Base-by-base conservation (phyloP, 345 rosid genomes). In the Syzygium grande region DNA sequence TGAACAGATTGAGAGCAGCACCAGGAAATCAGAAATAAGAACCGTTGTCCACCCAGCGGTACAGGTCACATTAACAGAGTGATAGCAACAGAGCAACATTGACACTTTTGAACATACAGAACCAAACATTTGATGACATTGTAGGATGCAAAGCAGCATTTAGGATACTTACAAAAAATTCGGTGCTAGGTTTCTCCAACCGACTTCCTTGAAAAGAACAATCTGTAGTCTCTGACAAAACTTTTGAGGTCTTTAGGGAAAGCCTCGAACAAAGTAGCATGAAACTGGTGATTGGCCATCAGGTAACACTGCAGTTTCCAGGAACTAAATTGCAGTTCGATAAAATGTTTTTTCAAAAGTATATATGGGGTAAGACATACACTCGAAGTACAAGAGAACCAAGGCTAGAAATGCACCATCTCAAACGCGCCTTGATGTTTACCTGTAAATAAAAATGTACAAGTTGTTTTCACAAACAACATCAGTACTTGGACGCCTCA, bases 271-370 rank as follows among this genome's bases (percentile, higher is more conserved):
- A 55, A 55, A 9, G 27, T 55, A 55, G 59, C 59, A 55, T 9
- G 59, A 55, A 55, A 55, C 5, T 63, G 10, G 38, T 63, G 38
- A 13, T 0, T 63, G 10, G 38, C 38, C 73, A 63, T 63, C 19
- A n/a, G 4, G 38, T n/a, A 0, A 6, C 1, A 5, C n/a, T 8
- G 17, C 38, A 61, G 1, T 61, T 61, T 61, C 16, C 1, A 0
- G 9, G 38, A 63, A 16, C 55, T 53, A 53, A 63, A 2, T 63
- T 63, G 1, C 19, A 61, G 17, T 63, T 63, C 29, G 16, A n/a
- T 14, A 29, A 14, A n/a, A 6, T n/a, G 6, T 9, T 29, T 63
- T 63, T 63, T 29, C 73, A 29, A 59, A 59, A 14, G 19, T 63
- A 15, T 27, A 59, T 12, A 59, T 59, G 65, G 65, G 65, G 30